Base-by-base conservation (phyloP, 305 asterid species). In the Fraxinus paxiana region DNA sequence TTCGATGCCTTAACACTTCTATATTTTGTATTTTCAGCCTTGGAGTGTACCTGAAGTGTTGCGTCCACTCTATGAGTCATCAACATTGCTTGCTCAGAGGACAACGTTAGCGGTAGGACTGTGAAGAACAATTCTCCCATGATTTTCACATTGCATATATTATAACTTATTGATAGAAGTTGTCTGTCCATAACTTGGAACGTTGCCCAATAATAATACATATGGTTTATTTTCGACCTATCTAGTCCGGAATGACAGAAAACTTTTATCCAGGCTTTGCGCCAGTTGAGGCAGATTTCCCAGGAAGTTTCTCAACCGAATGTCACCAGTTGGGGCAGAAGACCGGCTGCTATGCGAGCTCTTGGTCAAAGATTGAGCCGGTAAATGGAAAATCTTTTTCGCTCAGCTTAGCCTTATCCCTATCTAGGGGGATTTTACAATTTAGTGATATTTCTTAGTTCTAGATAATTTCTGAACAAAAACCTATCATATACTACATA, bases 41-140 rank as follows among this genome's bases (percentile, higher is more conserved):
- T 96, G 98, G 97, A 92, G 97, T 38, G 98, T 94, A 30, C 99
- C 98, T 28, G 99, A 96, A 86, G 98, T 96, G 80, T 81, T 96
- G 83, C 98, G 99, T 74, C 97, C 98, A 6, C 83, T 94, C 1
- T 96, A 96, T 38, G 97, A 96, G 83, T 94, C 99, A 63, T 93
- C 99, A 13, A 90, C 93, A 0, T 86, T 96, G 73, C 94, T 94
- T 70, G 83, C 99, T 54, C 99, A 96, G 85, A 92, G 95, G 87
- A 94, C 97, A 35, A 94, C 99, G 0, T 80, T 96, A 82, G 98
- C 97, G 59, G 99, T 96, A 92, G 4, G 85, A 61, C 61, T 54
- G 54, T 38, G 37, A 54, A 41, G 26, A 78, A 17, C 70, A 26
- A 12, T 28, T 10, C 4, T 72, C 69, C 13, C 43, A 2, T 38